Evolutionary conservation across 78 protist genomes (phyloP).

Genomic region (Blattamonas nauphoetae): DNA sequence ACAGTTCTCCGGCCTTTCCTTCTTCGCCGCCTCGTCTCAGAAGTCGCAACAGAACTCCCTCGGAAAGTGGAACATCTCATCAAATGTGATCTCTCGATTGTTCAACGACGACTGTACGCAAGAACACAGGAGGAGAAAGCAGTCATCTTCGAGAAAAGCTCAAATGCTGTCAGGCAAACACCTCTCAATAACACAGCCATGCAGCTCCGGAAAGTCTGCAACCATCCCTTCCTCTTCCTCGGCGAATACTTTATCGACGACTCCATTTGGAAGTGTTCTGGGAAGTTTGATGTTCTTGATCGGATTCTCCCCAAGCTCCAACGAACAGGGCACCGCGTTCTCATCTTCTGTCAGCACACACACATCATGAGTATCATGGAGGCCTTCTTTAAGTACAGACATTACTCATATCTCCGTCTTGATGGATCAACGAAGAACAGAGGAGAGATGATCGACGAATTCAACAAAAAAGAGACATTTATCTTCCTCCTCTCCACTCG

Average conservation of each 20-base stretch:
- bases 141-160: not conserved
- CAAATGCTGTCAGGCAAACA: not conserved
- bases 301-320: conserved; percentile 59
- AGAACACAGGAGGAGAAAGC: not conserved
- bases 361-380: conserved; percentile 14
- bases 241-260: not conserved
- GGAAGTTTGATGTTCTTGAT: conserved; percentile 73
- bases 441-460: not conserved
- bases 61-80: conserved; percentile 47
- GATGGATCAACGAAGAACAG: conserved; percentile 14
- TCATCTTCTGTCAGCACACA: conserved; percentile 69
- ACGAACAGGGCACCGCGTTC: conserved; percentile 36
- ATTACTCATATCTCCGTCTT: not conserved
- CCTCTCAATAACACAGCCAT: conserved; percentile 28
- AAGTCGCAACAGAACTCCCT: conserved; percentile 74
- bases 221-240: conserved; percentile 48
- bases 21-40: conserved; percentile 69
- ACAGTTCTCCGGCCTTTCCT: conserved; percentile 65
- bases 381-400: not conserved
- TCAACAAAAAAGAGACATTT: conserved; percentile 12
- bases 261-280: conserved; percentile 22
- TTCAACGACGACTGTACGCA: conserved; percentile 5
- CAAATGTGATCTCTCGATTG: not conserved
- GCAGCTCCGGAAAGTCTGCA: conserved; percentile 58
- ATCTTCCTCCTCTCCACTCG: conserved; percentile 70